Conservation (phyloP, 345 rosid species). For the Aegle marmelos region DNA sequence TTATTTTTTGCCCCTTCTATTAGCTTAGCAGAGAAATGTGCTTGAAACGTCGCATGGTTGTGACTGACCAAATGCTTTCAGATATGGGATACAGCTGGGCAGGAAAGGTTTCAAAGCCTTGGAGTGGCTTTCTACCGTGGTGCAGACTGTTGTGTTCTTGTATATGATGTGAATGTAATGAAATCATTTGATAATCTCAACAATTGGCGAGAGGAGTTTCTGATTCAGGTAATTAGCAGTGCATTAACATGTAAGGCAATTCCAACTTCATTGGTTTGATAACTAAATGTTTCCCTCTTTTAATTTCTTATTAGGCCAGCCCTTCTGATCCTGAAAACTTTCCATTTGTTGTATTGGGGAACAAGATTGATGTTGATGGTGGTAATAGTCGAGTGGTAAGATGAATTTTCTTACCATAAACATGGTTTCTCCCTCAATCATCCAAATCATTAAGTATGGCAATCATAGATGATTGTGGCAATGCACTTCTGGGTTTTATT, state of each 20-base stretch:
- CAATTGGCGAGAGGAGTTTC: conserved; percentile 89
- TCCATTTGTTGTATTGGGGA: conserved; percentile 84
- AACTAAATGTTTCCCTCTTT: neutral
- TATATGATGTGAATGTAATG: conserved; percentile 79
- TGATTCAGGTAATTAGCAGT: conserved; percentile 55
- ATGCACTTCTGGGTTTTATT: neutral
- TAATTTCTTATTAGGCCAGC: conserved; percentile 53
- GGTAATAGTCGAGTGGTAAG: conserved; percentile 90
- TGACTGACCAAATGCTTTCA: conserved; percentile 20
- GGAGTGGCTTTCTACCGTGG: conserved; percentile 90
- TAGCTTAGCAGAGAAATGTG: neutral
- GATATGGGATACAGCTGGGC: conserved; percentile 97
- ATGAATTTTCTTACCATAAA: conserved; percentile 3
- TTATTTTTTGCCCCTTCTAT: neutral
- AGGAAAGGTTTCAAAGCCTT: conserved; percentile 86
- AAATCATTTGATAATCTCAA: conserved; percentile 87
- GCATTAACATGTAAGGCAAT: neutral
- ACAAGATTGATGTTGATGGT: conserved; percentile 80
- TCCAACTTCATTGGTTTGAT: neutral
- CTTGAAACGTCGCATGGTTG: neutral
- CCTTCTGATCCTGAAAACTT: conserved; percentile 87
- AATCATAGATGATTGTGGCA: neutral
- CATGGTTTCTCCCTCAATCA: neutral
- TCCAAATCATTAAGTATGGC: neutral
- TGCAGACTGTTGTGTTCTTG: conserved; percentile 91